Percentiles rank a stretch among this genome's conserved stretches.
Conservation (phyloP, 495 filamentous ascomycete species). For the Tuber calosporum region DNA sequence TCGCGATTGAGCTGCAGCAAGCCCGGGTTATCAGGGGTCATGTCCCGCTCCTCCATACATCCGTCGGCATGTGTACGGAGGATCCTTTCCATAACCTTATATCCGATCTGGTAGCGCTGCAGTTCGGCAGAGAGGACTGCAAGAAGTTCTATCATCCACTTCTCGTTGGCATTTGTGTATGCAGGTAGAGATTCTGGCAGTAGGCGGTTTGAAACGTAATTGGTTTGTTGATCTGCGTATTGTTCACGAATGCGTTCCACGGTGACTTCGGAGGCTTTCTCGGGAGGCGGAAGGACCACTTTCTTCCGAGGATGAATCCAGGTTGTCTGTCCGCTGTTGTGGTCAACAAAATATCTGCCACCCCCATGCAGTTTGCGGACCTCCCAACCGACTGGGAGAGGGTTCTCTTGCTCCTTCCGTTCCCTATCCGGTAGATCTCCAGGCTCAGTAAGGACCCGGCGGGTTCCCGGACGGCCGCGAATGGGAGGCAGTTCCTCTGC, state of each 20-base stretch:
- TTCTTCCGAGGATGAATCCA: constrained; percentile 1
- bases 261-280: not conserved
- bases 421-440: not conserved
- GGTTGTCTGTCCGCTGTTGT: constrained; percentile 2
- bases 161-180: not conserved
- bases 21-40: not conserved
- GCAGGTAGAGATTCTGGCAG: not conserved
- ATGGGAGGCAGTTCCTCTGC: not conserved
- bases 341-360: not conserved
- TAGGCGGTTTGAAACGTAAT: not conserved
- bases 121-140: not conserved
- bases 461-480: not conserved
- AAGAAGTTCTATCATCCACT: not conserved
- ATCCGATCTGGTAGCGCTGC: not conserved
- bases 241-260: not conserved
- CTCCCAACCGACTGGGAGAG: not conserved
- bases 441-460: too few relatives aligned
- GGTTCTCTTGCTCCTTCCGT: not conserved
- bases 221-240: not conserved
- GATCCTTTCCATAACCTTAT: not conserved
- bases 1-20: not conserved
- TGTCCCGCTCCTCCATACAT: not conserved
- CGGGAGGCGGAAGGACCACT: not conserved
- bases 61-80: not conserved
- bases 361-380: not conserved